Conservation (phyloP, 257 asterid genomes). For the Solanum tacnaense region DNA sequence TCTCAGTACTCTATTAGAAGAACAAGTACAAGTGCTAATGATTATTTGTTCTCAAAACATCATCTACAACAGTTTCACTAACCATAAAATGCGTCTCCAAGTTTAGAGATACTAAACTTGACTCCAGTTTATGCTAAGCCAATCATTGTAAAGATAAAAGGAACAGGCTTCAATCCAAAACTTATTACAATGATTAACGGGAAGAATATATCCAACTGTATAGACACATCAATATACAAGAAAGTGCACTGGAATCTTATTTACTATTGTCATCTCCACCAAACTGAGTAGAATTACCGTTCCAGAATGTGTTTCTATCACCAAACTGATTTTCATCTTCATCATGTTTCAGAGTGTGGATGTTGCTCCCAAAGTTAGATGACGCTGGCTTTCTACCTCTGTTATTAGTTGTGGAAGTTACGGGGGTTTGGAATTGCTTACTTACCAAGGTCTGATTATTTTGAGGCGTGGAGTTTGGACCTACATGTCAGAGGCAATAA, state of each 20-base stretch:
- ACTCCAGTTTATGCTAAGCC: neutral
- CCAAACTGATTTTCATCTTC: conserved; percentile 46
- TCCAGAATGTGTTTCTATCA: conserved; percentile 76
- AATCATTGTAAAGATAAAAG: neutral
- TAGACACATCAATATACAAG: neutral
- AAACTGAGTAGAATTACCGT: conserved; percentile 85
- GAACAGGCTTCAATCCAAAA: neutral
- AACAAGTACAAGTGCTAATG: neutral
- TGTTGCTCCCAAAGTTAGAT: conserved; percentile 56
- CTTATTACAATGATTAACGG: neutral
- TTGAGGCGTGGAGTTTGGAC: conserved; percentile 40
- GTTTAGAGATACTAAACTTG: neutral
- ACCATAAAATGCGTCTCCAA: neutral
- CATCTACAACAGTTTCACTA: neutral
- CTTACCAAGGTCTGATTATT: conserved; percentile 24
- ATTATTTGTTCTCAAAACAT: neutral
- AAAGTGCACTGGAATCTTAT: neutral
- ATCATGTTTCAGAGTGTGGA: conserved; percentile 72
- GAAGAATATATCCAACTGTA: neutral
- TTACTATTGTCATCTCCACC: conserved; percentile 46
- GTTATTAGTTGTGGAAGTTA: conserved; percentile 15
- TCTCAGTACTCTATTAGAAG: neutral
- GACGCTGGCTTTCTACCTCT: conserved; percentile 24
- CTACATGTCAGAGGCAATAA: conserved; percentile 16
- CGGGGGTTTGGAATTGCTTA: conserved; percentile 19